A percentile compares a stretch with the other conserved stretches of the same genome.
Conservation (phyloP, 106 monocot species). For the Allium cepa region DNA sequence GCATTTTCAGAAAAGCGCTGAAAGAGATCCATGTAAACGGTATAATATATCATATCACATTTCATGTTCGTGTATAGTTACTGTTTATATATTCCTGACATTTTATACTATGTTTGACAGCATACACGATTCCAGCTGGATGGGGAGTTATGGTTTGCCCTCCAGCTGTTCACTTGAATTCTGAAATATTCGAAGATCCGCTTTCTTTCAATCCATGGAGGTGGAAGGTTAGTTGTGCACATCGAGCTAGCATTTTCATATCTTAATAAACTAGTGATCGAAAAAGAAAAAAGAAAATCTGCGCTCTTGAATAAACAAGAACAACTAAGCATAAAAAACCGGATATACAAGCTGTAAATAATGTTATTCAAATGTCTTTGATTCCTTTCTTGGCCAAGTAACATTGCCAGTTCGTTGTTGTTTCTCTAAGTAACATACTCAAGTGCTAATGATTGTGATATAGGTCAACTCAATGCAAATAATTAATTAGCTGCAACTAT, state of each 20-base stretch:
- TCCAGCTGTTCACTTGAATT: constrained; percentile 63
- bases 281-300: not conserved
- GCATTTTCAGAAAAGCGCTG: constrained; percentile 59
- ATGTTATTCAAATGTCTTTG: not conserved
- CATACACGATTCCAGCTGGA: constrained; percentile 60
- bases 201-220: constrained; percentile 57
- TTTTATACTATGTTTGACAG: constrained; percentile 13
- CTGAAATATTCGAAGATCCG: constrained; percentile 64
- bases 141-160: constrained; percentile 63
- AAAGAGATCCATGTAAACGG: constrained; percentile 48
- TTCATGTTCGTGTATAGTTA: not conserved
- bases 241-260: not conserved
- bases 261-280: not conserved
- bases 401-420: not conserved
- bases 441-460: constrained; percentile 3
- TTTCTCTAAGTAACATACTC: not conserved
- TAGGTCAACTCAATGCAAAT: constrained; percentile 2
- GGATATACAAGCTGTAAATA: too few relatives aligned
- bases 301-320: not conserved
- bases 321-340: not conserved
- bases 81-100: not conserved
- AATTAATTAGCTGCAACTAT: not conserved
- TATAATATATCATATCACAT: constrained; percentile 6
- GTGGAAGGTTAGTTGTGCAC: constrained; percentile 42
- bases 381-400: not conserved